Evolutionary conservation across 73 alveolate species (phyloP).

Genomic region (Paramecium biaurelia): DNA sequence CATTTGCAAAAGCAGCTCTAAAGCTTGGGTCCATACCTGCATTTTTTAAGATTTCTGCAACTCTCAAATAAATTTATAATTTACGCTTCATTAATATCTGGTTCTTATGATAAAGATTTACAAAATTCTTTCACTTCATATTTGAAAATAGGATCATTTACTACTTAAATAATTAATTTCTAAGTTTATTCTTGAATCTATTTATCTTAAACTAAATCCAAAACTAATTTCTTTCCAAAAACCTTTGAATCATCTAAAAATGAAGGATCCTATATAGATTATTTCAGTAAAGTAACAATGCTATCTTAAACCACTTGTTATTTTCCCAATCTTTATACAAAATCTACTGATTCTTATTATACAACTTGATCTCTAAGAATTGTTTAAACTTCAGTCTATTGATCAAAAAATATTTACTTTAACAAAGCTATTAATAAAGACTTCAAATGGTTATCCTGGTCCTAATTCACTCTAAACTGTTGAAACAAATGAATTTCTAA

Average conservation of each 20-base stretch:
- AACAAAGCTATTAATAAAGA: not conserved
- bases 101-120: not conserved
- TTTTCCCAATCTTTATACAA: conserved; percentile 31
- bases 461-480: not conserved
- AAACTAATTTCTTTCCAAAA: conserved; percentile 25
- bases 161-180: not conserved
- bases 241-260: conserved; percentile 19
- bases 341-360: conserved; percentile 29
- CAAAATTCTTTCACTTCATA: conserved; percentile 30
- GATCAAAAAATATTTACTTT: not conserved
- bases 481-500: not conserved
- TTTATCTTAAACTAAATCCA: not conserved
- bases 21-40: not conserved
- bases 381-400: conserved; percentile 25
- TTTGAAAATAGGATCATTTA: conserved; percentile 17
- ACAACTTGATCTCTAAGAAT: not conserved
- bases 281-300: not conserved
- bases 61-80: not conserved
- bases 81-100: not conserved
- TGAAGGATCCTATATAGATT: not conserved
- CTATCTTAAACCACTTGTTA: not conserved
- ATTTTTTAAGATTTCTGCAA: not conserved
- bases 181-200: not conserved
- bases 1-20: conserved; percentile 28
- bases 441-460: not conserved